These are phyloP conservation scores for Gossypium schwendimanii DNA, from an alignment of 441 rosid species.

Conservation along the genomic window DNA sequence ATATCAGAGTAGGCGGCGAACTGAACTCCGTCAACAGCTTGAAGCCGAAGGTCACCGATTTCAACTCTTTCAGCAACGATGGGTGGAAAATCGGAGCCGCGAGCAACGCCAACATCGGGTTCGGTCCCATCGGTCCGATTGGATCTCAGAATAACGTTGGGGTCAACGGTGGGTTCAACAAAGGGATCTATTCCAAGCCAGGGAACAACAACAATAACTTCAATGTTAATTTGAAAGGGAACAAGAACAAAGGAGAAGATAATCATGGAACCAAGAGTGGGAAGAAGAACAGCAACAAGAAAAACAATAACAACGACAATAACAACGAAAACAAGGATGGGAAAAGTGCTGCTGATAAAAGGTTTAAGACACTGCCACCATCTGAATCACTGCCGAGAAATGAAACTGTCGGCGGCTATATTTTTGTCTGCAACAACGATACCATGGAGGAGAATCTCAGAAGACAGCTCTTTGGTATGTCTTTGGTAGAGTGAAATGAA, in stretches of 20 bases:
- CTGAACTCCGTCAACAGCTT: slow-evolving; percentile 18
- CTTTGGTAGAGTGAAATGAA: too few species aligned
- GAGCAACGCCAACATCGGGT: slow-evolving; percentile 6
- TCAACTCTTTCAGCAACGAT: slow-evolving; percentile 31
- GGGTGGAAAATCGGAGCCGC: slow-evolving; percentile 20
- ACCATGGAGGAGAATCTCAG: slow-evolving; percentile 94
- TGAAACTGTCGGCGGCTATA: slow-evolving; percentile 90
- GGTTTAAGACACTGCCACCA: slow-evolving; percentile 94
- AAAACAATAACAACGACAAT: slow-evolving; percentile 32
- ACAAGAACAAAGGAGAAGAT: slow-evolving; percentile 46
- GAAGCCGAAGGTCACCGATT: slow-evolving; percentile 27
- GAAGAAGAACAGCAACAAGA: slow-evolving; percentile 42
- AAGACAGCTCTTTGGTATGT: slow-evolving; percentile 81
- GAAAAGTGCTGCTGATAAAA: slow-evolving; percentile 52
- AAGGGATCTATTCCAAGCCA: slow-evolving; percentile 55
- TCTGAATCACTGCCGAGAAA: slow-evolving; percentile 80
- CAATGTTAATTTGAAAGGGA: slow-evolving; percentile 44
- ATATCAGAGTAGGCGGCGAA: slow-evolving; percentile 54
- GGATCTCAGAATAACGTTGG: slow-evolving; percentile 31
- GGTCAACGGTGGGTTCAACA: slow-evolving; percentile 75
- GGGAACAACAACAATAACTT: slow-evolving; percentile 17
- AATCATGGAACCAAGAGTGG: slow-evolving; percentile 41
- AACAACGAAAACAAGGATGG: slow-evolving; percentile 31
- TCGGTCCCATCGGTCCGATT: slow-evolving; percentile 23
- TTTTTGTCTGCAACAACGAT: slow-evolving; percentile 96